Evolutionary conservation across 129 eudicot species (phyloP), one percentile per base, ranked within the genome.

Genomic region (Heracleum sosnowskyi): DNA sequence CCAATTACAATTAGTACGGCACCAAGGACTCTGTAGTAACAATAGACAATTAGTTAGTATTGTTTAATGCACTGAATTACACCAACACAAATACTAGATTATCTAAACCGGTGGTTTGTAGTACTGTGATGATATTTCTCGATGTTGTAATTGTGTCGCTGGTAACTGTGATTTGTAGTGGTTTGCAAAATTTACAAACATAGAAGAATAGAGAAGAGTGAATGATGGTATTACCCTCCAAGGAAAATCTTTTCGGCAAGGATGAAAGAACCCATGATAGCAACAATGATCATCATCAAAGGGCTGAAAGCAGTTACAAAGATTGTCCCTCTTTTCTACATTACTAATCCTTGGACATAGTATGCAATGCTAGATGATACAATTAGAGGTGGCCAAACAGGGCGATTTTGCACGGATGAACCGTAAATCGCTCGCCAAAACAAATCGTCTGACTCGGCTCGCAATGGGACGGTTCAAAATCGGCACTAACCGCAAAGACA

Each of bases 281-380:
- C 98, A 22, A 95, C 98, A 80, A 95, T 91, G 88, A 95, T 88
- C 98, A 95, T 95, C 98, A 91, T 95, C 83, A 95, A 83, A 69
- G 98, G 98, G 80, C 97, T 95, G 68, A 95, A 95, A 75, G 97
- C 97, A 53, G 98, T 95, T 51, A 91, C 98, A 62, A 95, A 95
- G 53, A 95, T 97, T 17, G 98, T 97, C 70, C 98, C 98, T 83
- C 94, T 91, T 83, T 91, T 91, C 79, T 91, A 82, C 98, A 95
- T 95, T 53, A 95, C 98, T 28, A 90, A 83, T 1, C 98, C 98
- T 90, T 95, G 98, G 20, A 95, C 98, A 83, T 95, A 95, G 83
- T 95, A 95, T 77, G 98, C 97, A 76, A 95, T 90, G 86, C 98
- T 89, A 77, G 97, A 91, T 84, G 98, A 85, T 72, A 95, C 96